Conservation (phyloP, 495 filamentous ascomycete genomes). For the Copromyces sp. region DNA sequence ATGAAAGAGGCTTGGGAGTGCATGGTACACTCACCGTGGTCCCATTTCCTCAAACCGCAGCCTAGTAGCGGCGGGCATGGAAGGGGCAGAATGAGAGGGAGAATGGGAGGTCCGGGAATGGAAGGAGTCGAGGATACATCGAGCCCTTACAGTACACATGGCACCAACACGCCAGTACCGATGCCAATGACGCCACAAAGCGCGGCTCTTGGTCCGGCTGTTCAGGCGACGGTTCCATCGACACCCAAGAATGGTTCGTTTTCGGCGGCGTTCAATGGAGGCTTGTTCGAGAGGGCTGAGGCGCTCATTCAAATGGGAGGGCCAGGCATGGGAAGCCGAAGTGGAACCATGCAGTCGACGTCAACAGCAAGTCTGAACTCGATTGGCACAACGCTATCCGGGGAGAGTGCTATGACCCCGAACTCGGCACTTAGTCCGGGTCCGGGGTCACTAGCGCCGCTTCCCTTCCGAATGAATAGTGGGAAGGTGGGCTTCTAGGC, state of each 20-base stretch:
- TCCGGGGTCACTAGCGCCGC: slow-evolving; percentile 5
- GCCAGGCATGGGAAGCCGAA: slow-evolving; percentile 28
- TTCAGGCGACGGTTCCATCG: slow-evolving; percentile 78
- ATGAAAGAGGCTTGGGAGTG: slow-evolving; percentile 64
- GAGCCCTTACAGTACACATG: slow-evolving; percentile 25
- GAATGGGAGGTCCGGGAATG: background rate
- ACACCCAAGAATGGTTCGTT: slow-evolving; percentile 61
- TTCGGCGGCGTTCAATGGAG: slow-evolving; percentile 54
- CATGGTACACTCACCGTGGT: slow-evolving; percentile 73
- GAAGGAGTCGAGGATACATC: slow-evolving; percentile 9
- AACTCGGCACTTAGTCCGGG: slow-evolving; percentile 33
- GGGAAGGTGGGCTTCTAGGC: slow-evolving; percentile 19
- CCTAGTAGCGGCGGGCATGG: background rate
- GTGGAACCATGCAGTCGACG: slow-evolving; percentile 35
- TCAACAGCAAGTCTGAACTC: slow-evolving; percentile 32
- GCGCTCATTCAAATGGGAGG: slow-evolving; percentile 51
- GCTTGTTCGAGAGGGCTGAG: slow-evolving; percentile 68
- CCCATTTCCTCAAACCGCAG: slow-evolving; percentile 31
- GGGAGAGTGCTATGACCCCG: slow-evolving; percentile 18
- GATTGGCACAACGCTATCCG: slow-evolving; percentile 28
- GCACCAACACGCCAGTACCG: slow-evolving; percentile 21
- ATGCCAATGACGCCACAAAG: slow-evolving; percentile 61
- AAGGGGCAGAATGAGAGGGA: background rate
- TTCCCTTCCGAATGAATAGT: slow-evolving; percentile 18
- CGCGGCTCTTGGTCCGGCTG: slow-evolving; percentile 77